Percentiles rank a stretch among this genome's conserved stretches.
Evolutionary conservation across 129 eudicot species (phyloP).

Genomic region (Calendula officinalis): DNA sequence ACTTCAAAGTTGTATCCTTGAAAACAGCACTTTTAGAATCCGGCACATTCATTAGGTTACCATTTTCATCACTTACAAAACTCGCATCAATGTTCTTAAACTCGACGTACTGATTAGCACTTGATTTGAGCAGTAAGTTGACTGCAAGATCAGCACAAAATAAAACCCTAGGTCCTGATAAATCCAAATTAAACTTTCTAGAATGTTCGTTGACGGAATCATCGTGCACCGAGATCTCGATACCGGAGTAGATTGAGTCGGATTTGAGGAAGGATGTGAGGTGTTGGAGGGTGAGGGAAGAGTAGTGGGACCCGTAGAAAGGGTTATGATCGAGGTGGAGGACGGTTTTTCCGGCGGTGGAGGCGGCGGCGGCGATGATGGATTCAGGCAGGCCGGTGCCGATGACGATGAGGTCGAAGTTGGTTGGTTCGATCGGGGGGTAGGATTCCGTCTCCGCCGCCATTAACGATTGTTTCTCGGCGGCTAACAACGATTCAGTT

Average conservation of each 20-base stretch:
- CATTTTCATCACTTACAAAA: constrained; percentile 45
- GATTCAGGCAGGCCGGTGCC: constrained; percentile 88
- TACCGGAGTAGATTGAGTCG: constrained; percentile 47
- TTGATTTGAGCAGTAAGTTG: constrained; percentile 60
- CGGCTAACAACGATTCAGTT: too few species aligned
- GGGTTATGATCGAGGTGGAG: constrained; percentile 87
- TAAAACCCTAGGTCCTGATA: constrained; percentile 85
- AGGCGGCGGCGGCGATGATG: constrained; percentile 82
- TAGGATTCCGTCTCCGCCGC: constrained; percentile 34
- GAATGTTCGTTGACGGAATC: constrained; percentile 27
- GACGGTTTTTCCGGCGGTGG: constrained; percentile 74
- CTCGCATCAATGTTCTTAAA: constrained; percentile 69
- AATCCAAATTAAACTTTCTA: constrained; percentile 53
- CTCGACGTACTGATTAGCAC: constrained; percentile 77
- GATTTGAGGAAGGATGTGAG: constrained; percentile 51
- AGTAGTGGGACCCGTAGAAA: constrained; percentile 73
- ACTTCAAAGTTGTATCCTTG: constrained; percentile 46
- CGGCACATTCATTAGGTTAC: constrained; percentile 61
- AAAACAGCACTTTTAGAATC: constrained; percentile 83
- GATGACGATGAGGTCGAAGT: constrained; percentile 80
- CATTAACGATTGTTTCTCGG: constrained; percentile 26
- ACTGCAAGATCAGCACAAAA: constrained; percentile 73
- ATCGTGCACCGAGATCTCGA: constrained; percentile 39
- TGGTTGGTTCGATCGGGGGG: constrained; percentile 79
- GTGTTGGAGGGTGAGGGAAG: constrained; percentile 69